Percentiles rank a stretch among this genome's conserved stretches.
Evolutionary conservation across 1,284 basidiomycete genomes (phyloP).

Genomic region (Trichosporon sp.): DNA sequence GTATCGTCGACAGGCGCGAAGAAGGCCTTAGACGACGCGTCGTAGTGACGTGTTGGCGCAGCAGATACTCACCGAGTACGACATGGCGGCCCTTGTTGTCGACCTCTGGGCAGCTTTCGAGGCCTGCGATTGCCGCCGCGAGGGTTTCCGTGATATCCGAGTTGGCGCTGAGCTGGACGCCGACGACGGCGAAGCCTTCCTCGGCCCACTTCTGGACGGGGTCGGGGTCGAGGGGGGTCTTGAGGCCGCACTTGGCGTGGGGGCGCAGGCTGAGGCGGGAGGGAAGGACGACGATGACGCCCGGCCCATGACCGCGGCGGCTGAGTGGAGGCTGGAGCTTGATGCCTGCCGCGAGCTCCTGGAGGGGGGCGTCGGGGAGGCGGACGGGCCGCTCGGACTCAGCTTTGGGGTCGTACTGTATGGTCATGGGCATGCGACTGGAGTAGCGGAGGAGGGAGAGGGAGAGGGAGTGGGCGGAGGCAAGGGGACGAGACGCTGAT

Average conservation of each 20-base stretch:
- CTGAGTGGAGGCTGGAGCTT: conserved; percentile 19
- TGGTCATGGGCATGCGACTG: conserved; percentile 3
- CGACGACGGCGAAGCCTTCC: conserved; percentile 22
- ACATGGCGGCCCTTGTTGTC: conserved; percentile 10
- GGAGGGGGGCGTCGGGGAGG: conserved; percentile 4
- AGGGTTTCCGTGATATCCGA: conserved; percentile 18
- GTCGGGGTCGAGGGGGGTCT: conserved; percentile 21
- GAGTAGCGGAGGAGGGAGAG: no score
- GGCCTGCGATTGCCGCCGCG: conserved; percentile 12
- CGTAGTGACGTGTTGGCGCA: not conserved
- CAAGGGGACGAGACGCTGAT: not conserved
- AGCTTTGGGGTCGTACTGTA: conserved; percentile 8
- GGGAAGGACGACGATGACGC: conserved; percentile 17
- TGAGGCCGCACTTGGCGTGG: conserved; percentile 7
- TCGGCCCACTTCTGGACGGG: conserved; percentile 25
- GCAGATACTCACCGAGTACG: conserved; percentile 15
- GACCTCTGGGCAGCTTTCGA: conserved; percentile 11
- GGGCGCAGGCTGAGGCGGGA: conserved; percentile 13
- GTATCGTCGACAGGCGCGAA: not conserved
- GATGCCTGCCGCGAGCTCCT: conserved; percentile 7
- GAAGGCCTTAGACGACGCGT: not conserved
- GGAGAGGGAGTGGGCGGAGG: not conserved
- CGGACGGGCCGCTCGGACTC: conserved; percentile 7
- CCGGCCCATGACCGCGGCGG: conserved; percentile 18
- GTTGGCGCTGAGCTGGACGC: conserved; percentile 8